phyloP scores from a whole-genome alignment of 2,329 filamentous ascomycete genomes.

The Neophaeococcomyces aloes region DNA sequence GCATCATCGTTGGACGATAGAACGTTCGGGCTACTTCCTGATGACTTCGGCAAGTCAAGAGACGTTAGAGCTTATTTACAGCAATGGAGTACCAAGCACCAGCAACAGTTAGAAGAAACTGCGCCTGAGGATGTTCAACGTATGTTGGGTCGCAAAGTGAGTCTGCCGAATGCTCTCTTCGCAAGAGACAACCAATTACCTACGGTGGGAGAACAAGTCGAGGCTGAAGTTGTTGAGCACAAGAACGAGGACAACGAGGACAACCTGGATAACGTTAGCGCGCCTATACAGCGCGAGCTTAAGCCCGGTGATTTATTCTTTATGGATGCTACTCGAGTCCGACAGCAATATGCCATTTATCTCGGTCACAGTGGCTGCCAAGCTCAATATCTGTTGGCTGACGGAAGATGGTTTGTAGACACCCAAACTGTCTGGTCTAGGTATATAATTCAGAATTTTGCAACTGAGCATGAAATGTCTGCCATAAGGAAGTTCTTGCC shows the following conservation, averaged over 20 bases:
- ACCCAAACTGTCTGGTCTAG: background rate
- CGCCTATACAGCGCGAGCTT: background rate
- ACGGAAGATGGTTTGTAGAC: conserved; percentile 16
- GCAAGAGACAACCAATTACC: background rate
- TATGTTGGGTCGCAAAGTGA: conserved; percentile 7
- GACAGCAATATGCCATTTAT: conserved; percentile 13
- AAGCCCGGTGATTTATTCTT: conserved; percentile 12
- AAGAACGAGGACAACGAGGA: conserved; percentile 9
- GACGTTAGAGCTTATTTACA: conserved; percentile 1
- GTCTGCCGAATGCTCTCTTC: conserved; percentile 18
- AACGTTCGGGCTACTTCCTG: background rate
- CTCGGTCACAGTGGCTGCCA: conserved; percentile 13
- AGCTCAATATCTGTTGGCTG: conserved; percentile 14
- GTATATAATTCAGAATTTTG: conserved; percentile 11
- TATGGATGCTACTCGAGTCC: conserved; percentile 1
- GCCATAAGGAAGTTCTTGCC: conserved; percentile 14
- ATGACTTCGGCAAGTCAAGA: background rate
- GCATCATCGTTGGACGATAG: background rate
- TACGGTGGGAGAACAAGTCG: conserved; percentile 10
- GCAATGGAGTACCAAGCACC: conserved; percentile 5
- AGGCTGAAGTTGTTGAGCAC: too few species aligned
- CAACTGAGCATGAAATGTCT: conserved; percentile 14
- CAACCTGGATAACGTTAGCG: background rate
- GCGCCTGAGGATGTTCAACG: conserved; percentile 1
- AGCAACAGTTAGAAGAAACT: background rate